Evolutionary conservation across 805 yeast species (phyloP).

Genomic region (Schwanniomyces sp.): DNA sequence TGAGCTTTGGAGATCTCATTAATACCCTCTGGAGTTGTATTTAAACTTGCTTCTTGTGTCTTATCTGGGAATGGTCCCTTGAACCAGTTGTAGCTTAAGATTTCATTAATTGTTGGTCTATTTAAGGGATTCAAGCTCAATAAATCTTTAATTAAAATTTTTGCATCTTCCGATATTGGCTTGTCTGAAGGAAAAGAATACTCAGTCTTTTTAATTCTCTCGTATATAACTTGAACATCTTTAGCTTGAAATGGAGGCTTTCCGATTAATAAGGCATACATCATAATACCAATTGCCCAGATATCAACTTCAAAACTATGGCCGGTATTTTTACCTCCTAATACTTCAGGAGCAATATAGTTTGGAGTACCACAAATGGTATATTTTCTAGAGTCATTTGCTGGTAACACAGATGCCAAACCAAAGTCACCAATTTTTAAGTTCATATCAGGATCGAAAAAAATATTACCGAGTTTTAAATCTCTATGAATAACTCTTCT

Average conservation of each 20-base stretch:
- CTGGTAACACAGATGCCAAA: constrained; percentile 88
- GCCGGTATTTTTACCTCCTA: constrained; percentile 83
- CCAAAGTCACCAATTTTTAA: constrained; percentile 98
- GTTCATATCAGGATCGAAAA: constrained; percentile 91
- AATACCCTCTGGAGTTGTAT: constrained; percentile 59
- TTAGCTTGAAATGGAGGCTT: constrained; percentile 98
- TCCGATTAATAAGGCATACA: constrained; percentile 88
- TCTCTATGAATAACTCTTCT: constrained; percentile 95
- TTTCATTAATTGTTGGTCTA: constrained; percentile 80
- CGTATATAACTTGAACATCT: constrained; percentile 89
- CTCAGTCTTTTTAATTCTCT: constrained; percentile 82
- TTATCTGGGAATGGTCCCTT: constrained; percentile 78
- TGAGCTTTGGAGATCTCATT: constrained; percentile 55
- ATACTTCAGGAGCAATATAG: constrained; percentile 96
- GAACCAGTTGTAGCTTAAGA: constrained; percentile 84
- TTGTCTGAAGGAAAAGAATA: constrained; percentile 73
- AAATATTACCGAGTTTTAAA: constrained; percentile 91
- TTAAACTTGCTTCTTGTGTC: constrained; percentile 62
- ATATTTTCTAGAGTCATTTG: constrained; percentile 68
- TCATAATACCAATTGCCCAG: constrained; percentile 97
- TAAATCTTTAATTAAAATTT: constrained; percentile 66
- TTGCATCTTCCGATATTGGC: constrained; percentile 72
- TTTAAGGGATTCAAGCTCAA: constrained; percentile 73
- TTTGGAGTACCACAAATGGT: constrained; percentile 99
- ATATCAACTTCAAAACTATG: constrained; percentile 94